Percentiles rank a stretch among this genome's conserved stretches.
Evolutionary conservation across 139 green algal species (phyloP).

Genomic region (Haematococcus lacustris): DNA sequence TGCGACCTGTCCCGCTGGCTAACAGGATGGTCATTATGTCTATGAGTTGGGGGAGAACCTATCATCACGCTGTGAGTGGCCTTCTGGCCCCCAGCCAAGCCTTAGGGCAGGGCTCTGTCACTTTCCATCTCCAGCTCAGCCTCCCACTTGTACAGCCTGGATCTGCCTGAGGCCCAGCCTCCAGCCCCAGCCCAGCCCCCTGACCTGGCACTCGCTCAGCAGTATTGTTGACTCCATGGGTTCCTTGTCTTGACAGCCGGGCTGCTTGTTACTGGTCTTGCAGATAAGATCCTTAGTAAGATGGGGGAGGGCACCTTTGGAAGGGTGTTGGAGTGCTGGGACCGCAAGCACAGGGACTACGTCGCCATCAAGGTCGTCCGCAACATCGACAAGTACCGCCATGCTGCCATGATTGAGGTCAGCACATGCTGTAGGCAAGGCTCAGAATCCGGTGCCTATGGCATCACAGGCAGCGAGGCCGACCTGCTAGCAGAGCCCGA

Average conservation of each 20-base stretch:
- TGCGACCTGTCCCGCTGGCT: not conserved
- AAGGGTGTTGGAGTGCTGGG: conserved; percentile 92
- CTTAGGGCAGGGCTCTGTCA: too few relatives aligned
- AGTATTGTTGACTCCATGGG: not conserved
- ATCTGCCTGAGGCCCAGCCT: not conserved
- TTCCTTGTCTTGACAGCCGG: not conserved
- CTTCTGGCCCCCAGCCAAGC: not conserved
- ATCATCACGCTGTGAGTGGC: conserved; percentile 63
- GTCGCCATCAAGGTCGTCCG: conserved; percentile 95
- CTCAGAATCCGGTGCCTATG: too few relatives aligned
- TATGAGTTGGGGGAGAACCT: conserved; percentile 83
- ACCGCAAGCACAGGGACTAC: conserved; percentile 74
- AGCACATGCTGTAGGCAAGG: too few relatives aligned
- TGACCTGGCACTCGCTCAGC: not conserved
- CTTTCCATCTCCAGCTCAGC: too few relatives aligned
- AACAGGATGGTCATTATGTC: conserved; percentile 79
- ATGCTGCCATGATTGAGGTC: conserved; percentile 97
- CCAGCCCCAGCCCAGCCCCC: not conserved
- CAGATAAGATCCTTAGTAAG: conserved; percentile 91
- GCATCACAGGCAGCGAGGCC: too few relatives aligned
- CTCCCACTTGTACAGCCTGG: too few relatives aligned
- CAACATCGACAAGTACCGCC: conserved; percentile 94
- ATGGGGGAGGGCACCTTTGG: conserved; percentile 83
- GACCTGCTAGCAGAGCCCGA: too few relatives aligned
- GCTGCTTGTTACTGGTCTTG: not conserved